Evolutionary conservation across 2,329 filamentous ascomycete genomes (phyloP), one percentile per base, ranked within the genome.

Genomic region (Fusarium cyanostomum): DNA sequence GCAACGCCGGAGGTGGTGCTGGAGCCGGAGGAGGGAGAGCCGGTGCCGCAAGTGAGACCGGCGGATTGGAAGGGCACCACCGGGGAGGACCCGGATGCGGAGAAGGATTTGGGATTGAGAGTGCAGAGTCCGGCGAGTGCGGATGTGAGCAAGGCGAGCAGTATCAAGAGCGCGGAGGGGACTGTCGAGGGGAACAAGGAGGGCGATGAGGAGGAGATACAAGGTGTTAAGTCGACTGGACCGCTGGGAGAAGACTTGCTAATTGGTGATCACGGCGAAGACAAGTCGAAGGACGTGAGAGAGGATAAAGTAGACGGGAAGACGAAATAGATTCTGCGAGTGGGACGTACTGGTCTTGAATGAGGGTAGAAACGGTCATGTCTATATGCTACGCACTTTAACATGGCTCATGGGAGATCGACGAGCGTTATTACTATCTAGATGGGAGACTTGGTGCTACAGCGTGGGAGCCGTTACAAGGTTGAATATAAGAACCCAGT

Each of bases 51-150:
- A 77, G 85, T 86, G 66, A 76, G 79, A 43, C 78, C 92, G 1
- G 87, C 92, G 1, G 87, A 96, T 72, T 96, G 92, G 92, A 87
- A 88, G 57, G 90, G 90, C 1, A 80, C 74, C 0, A 78, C 82
- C 38, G 70, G 71, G 5, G 78, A 79, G 38, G 79, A 81, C 15
- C 55, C 64, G 1, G 62, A 51, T 7, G 77, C 81, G 11, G 81
- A 85, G 59, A 91, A 88, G 71, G 84, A 87, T 43, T 78, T 96
- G 2, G 92, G 92, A 0, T 71, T 95, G 45, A 79, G 90, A 26
- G 84, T 82, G 5, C 84, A 87, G 57, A 89, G 84, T 7, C 85
- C 89, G 1, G 83, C 82, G 1, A 92, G 89, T 64, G 85, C 82
- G 1, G 82, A 86, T 51, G 81, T 92, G 13, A 94, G 91, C 72